Base-by-base conservation (phyloP, 2,329 filamentous ascomycete genomes). In the Cytospora leucostoma region DNA sequence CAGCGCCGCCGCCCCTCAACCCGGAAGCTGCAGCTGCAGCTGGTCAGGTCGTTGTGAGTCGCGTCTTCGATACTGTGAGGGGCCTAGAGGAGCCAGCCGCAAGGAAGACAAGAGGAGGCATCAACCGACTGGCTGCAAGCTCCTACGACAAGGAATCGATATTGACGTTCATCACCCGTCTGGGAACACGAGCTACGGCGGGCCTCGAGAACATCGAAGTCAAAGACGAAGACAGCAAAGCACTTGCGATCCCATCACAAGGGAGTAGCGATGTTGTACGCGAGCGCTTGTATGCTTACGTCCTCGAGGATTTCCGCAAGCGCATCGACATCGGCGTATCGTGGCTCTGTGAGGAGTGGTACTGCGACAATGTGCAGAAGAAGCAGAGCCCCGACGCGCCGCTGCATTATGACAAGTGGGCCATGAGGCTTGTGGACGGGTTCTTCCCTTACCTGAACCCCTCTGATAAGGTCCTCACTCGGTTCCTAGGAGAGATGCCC, bases 311-410 rank as follows among this genome's bases (percentile, higher is more conserved):
- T 73, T 99, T 97, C 77, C 88, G 94, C 61, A 88, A 85, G 66
- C 88, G 95, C 51, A 93, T 98, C 67, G 93, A 96, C 69, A 85
- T 95, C 27, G 94, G 93, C 1, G 92, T 98, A 58, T 88, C 89
- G 8, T 99, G 95, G 95, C 82, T 99, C 17, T 96, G 90, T 70
- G 95, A 99, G 75, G 95, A 99, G 77, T 99, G 95, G 94, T 98
- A 97, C 76, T 96, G 93, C 70, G 94, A 98, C 74, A 87, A 76
- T 74, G 77, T 79, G 67, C 77, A 74, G 65, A 78, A 72, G 63
- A 79, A 75, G 60, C 71, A 72, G n/a, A 75, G 74, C 38, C 73
- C 74, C 12, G 79, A 82, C 49, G 81, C 82, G 8, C 80, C 84
- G 3, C 72, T 83, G 38, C 85, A 95, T 74, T 97, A 97, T 75